Evolutionary conservation across 2,329 filamentous ascomycete genomes (phyloP), one percentile per base, ranked within the genome.

Genomic region (Colletotrichum lini): DNA sequence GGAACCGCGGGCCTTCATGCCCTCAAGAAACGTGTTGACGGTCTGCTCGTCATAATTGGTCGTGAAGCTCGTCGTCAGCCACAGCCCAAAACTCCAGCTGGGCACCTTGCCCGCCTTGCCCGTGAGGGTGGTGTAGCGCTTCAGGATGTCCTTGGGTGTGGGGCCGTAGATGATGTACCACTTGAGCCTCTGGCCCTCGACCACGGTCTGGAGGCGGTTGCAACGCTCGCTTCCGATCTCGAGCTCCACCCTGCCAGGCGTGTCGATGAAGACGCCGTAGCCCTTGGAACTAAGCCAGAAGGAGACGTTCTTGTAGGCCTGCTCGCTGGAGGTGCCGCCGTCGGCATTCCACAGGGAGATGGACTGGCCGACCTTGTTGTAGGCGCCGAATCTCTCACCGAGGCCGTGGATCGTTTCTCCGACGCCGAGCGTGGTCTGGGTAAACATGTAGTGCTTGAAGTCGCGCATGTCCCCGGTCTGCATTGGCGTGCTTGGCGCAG

Each of bases 231-330:
- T 93, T 3, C 93, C 92, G 70, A 95, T 86, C 78, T 94, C 93
- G 12, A 94, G 83, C 67, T 93, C 92, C 7, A 94, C 89, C 56
- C 87, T 88, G 26, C 92, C 92, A 0, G 92, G 86, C 7, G 90
- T 89, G 77, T 94, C 92, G 70, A 95, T 89, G 77, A 95, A 94
- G 42, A 95, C 84, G 23, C 93, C 93, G 78, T 95, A 95, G 0
- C 93, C 93, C n/a, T 88, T 85, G 15, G 89, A 93, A 77, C 89
- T 92, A 74, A 93, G 82, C 87, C 89, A 93, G 79, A 93, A 92
- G 0, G 89, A 88, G 2, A 93, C 81, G 77, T 93, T 93, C 82
- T 93, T 93, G 81, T 93, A 93, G 0, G 91, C 90, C 78, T 93
- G 91, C 66, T 93, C 91, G 73, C 88, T 91, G 0, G 88, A 91